A percentile compares a stretch with the other conserved stretches of the same genome.
Conservation (phyloP, 2,329 filamentous ascomycete genomes). For the Colletotrichum sp. region DNA sequence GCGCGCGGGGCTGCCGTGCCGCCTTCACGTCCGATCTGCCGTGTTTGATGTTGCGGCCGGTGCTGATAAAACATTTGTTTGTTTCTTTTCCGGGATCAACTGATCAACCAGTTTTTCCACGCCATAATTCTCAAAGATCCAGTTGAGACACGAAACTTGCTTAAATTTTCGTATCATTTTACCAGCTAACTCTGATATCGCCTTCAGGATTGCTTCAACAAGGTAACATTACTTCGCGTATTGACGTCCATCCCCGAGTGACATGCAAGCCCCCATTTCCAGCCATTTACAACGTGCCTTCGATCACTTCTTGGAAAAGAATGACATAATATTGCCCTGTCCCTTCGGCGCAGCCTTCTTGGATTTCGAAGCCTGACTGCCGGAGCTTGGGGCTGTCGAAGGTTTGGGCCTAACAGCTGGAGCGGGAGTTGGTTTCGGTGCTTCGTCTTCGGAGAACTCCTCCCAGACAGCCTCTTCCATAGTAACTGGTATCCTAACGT, state of each 20-base stretch:
- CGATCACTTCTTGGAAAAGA: conserved; percentile 79
- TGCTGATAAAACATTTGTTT: background rate
- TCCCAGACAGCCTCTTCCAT: conserved; percentile 87
- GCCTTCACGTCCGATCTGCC: background rate
- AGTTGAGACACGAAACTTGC: background rate
- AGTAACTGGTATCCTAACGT: conserved; percentile 64
- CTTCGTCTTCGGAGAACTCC: conserved; percentile 90
- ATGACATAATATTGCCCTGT: conserved; percentile 89
- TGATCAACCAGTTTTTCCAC: background rate
- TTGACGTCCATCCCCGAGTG: background rate
- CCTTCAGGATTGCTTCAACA: background rate
- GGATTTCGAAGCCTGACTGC: conserved; percentile 48
- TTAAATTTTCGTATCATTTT: background rate
- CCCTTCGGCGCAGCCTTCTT: conserved; percentile 65
- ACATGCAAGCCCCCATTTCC: background rate
- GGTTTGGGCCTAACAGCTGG: conserved; percentile 52
- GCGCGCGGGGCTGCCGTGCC: background rate
- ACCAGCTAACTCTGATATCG: background rate
- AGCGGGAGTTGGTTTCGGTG: conserved; percentile 45
- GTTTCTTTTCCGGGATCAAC: background rate
- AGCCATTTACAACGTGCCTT: background rate
- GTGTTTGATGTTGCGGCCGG: background rate
- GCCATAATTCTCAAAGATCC: background rate
- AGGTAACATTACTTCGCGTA: background rate
- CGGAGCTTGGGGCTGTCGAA: conserved; percentile 46